Evolutionary conservation across 208 protist genomes (phyloP), one percentile per base, ranked within the genome.

Genomic region (Trypanosoma theileri): DNA sequence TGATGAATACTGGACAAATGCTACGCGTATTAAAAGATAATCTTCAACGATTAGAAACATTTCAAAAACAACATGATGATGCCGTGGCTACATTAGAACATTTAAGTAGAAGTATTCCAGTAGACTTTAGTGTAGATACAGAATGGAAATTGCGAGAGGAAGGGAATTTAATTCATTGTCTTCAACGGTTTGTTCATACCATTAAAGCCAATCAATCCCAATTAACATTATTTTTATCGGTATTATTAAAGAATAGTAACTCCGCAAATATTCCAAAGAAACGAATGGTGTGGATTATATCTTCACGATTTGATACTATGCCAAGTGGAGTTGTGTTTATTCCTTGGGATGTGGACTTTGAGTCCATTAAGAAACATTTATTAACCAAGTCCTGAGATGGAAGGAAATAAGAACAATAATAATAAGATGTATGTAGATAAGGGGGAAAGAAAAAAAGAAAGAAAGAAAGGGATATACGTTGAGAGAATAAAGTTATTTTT

Each of bases 111-210:
- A 80, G 71, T 51, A 69, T 92, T 40, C 86, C 84, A 4, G 79
- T 95, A 2, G 86, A 95, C 70, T 91, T 95, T 71, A 92, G 82
- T 69, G 79, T 95, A 14, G 83, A 91, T 66, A 88, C 82, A 7
- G 71, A 88, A 50, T 95, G 89, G 86, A 91, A 91, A 62, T n/a
- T 81, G 35, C 75, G 82, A 21, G 86, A 85, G 50, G 88, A 91
- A 57, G 68, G 71, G 14, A 88, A 91, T 26, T 63, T 92, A 17
- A 79, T 89, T 17, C 66, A 77, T 26, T 77, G 69, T 21, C 69
- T 92, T 10, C 63, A 88, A 50, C 69, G 71, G 17, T 95, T 92
- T 72, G 82, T 82, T 4, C 42, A 22, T 19, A 95, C 77, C 0
- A 91, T 95, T 40, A 82, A 85, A 75, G 64, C 75, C 22, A 84